Conservation (phyloP, 1,284 basidiomycete species). For the Gymnopus androsaceus region DNA sequence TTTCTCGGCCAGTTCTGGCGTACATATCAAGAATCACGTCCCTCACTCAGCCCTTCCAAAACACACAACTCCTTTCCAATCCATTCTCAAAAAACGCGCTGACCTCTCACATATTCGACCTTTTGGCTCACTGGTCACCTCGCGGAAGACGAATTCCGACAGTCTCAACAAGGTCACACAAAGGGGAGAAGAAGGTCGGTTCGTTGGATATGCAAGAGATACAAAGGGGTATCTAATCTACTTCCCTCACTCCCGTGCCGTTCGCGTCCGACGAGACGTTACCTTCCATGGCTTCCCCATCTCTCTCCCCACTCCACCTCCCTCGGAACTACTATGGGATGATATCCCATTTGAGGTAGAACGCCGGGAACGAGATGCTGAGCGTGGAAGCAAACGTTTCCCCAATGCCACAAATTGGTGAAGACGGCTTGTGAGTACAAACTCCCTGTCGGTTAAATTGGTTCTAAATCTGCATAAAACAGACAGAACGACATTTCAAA, state of each 20-base stretch:
- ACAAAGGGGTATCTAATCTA: neutral
- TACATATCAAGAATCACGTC: neutral
- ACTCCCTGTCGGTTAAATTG: no score
- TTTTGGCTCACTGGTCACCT: slow-evolving; percentile 9
- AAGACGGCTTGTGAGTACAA: no score
- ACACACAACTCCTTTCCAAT: neutral
- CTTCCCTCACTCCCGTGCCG: neutral
- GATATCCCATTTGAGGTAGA: neutral
- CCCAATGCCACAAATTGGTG: no score
- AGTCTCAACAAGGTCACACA: neutral
- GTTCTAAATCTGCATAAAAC: no score
- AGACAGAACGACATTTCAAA: no score
- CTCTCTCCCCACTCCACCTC: neutral
- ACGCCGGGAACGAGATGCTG: neutral
- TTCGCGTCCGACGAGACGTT: neutral
- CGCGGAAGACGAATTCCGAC: neutral
- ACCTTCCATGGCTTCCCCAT: neutral
- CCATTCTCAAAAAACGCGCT: neutral
- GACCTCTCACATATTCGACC: neutral
- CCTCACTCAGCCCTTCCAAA: neutral
- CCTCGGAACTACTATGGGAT: neutral
- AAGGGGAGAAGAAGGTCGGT: neutral
- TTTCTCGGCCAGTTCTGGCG: neutral
- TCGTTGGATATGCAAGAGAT: neutral
- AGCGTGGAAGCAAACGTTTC: neutral